Conservation (phyloP, 1,284 basidiomycete genomes). For the Ceratobasidium sp. region DNA sequence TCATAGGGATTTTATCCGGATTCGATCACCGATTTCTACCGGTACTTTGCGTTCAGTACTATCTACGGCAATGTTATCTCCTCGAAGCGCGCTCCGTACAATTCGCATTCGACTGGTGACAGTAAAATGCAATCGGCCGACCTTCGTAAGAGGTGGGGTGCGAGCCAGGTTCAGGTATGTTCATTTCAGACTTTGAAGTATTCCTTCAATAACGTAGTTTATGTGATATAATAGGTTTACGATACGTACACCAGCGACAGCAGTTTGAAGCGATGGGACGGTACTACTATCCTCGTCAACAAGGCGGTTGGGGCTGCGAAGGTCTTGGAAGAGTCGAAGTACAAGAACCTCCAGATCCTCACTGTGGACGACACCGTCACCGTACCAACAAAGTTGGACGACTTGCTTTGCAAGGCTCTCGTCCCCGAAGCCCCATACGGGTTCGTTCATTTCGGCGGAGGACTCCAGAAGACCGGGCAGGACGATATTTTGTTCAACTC, state of each 20-base stretch:
- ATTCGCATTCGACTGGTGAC: too few species aligned
- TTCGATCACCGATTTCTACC: neutral
- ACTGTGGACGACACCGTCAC: neutral
- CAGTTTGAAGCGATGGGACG: slow-evolving; percentile 13
- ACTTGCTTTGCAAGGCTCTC: slow-evolving; percentile 11
- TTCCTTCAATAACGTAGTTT: neutral
- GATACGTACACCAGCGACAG: neutral
- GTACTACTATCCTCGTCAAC: neutral
- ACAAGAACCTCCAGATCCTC: neutral
- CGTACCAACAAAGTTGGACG: neutral
- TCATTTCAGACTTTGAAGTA: neutral
- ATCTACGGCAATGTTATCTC: too few species aligned
- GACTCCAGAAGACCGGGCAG: slow-evolving; percentile 2
- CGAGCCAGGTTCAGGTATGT: too few species aligned
- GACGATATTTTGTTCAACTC: too few species aligned
- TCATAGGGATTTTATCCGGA: neutral
- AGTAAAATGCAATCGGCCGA: too few species aligned
- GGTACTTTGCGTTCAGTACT: too few species aligned
- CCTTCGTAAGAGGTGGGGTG: too few species aligned
- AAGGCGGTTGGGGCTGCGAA: neutral
- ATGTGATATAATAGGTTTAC: neutral
- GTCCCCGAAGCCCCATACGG: neutral
- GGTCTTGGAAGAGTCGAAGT: neutral
- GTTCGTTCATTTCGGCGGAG: slow-evolving; percentile 1
- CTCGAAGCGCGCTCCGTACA: too few species aligned